Evolutionary conservation across 306 rosid species (phyloP), one percentile per base, ranked within the genome.

Genomic region (Senna tora): DNA sequence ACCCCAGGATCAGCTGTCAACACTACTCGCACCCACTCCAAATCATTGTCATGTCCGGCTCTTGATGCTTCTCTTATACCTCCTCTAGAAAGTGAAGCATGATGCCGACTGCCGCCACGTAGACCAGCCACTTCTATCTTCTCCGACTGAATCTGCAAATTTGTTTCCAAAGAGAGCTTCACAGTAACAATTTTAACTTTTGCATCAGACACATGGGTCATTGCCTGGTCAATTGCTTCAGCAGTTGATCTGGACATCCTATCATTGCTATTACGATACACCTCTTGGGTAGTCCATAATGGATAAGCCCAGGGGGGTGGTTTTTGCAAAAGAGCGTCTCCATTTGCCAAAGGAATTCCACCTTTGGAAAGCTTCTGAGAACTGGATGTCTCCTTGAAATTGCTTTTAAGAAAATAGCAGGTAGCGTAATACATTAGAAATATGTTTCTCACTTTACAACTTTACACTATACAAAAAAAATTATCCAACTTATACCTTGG

Each of bases 261-360:
- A 68, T 95, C 99, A 73, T 87, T 84, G 84, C 99, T 95, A 87
- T 95, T 95, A 20, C 99, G 97, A 66, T 95, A 95, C 11, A 63
- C 97, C 85, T 95, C 99, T 79, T 95, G 99, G 67, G 95, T 82
- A 80, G 97, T 89, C 92, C 88, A 82, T 77, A 95, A 85, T 69
- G 99, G 97, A 88, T 89, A 95, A 33, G 99, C 99, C 99, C 99
- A 95, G 34, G 99, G 89, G 75, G 99, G 99, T 73, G 96, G 99
- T 79, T 90, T 91, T 21, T 79, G 93, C 84, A 95, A 80, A 56
- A 88, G 69, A 55, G 96, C 99, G 70, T 95, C 97, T 76, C 99
- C 97, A 85, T 89, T 95, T 64, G 97, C 99, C 67, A 95, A 83
- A 69, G 99, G 99, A 80, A 95, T 95, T 81, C 99, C 99, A 59